Evolutionary conservation across 495 filamentous ascomycete genomes (phyloP), one percentile per base, ranked within the genome.

Genomic region (Talaromyces liani): DNA sequence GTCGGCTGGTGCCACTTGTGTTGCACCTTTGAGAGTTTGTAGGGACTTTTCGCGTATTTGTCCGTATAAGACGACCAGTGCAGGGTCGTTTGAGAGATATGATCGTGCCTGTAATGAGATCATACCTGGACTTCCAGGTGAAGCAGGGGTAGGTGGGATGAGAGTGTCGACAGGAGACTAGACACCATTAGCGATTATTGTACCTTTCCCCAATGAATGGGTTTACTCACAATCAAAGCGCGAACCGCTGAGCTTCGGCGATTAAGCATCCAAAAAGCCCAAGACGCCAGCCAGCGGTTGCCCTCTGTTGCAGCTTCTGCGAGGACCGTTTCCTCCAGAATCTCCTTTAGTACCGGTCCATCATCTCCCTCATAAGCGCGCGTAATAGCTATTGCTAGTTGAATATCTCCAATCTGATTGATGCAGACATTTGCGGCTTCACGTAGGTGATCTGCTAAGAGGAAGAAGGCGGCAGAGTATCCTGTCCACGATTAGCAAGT

Each of bases 381-480:
- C 3, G 91, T 86, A 4, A 98, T 87, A 4, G 93, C 89, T 65
- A 99, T 89, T 7, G 95, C 94, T 29, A 99, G 89, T 71, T 97
- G 92, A 16, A 93, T 71, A 69, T 99, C 94, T 33, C 87, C 84
- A 45, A 97, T 78, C 67, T 96, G 92, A 67, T 89, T 90, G 1
- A 91, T 78, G 66, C 92, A 89, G 33, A 99, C 87, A 68, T 88
- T 88, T 36, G 91, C 87, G 14, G 94, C 93, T 73, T 96, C 93
- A 55, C 87, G 85, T 20, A 95, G 75, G 67, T 89, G 87, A 64
- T 90, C 93, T 9, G 92, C 95, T 2, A 99, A 82, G 33, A 99
- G 80, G 79, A 99, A 99, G 71, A 97, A 98, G 2, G 93, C 89
- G 6, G 93, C 95, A 6, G 94, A 94, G 69, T 99, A 98, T 80